These are phyloP conservation scores for Canariomyces notabilis DNA, from an alignment of 2,329 filamentous ascomycete genomes.

Conservation along the genomic window DNA sequence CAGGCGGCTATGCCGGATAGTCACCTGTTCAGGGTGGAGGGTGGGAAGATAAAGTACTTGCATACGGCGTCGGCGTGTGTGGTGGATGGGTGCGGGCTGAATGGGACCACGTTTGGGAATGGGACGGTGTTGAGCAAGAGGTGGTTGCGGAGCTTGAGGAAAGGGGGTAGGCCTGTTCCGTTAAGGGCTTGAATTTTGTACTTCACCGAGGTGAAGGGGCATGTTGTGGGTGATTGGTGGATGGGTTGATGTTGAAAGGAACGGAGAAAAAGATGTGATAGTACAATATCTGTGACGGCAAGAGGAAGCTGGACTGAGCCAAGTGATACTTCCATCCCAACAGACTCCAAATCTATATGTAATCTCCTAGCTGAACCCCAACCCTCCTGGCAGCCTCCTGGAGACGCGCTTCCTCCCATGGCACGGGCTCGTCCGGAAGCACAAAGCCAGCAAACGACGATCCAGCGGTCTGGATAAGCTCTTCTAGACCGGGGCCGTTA, in stretches of 20 bases:
- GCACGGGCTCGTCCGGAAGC: slow-evolving; percentile 33
- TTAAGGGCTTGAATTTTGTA: background rate
- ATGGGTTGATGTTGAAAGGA: too few species aligned
- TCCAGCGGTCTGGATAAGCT: slow-evolving; percentile 38
- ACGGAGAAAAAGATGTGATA: too few species aligned
- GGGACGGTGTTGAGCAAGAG: slow-evolving; percentile 13
- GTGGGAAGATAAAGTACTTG: slow-evolving; percentile 25
- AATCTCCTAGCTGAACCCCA: too few species aligned
- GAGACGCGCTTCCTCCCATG: slow-evolving; percentile 28
- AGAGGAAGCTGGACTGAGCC: too few species aligned
- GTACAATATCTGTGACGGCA: too few species aligned
- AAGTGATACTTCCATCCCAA: too few species aligned
- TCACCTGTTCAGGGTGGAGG: slow-evolving; percentile 26
- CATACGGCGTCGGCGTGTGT: slow-evolving; percentile 23
- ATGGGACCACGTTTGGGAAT: slow-evolving; percentile 16
- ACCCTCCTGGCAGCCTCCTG: too few species aligned
- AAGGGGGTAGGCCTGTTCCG: background rate
- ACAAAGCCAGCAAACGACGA: slow-evolving; percentile 29
- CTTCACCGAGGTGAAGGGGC: background rate
- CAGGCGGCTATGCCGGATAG: slow-evolving; percentile 24
- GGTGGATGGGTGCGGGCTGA: slow-evolving; percentile 16
- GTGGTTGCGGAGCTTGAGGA: background rate
- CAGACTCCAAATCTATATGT: too few species aligned
- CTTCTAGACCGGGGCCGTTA: slow-evolving; percentile 45
- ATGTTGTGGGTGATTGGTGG: too few species aligned